Base-by-base conservation (phyloP, 805 yeast species). In the Lipomyces kockii region DNA sequence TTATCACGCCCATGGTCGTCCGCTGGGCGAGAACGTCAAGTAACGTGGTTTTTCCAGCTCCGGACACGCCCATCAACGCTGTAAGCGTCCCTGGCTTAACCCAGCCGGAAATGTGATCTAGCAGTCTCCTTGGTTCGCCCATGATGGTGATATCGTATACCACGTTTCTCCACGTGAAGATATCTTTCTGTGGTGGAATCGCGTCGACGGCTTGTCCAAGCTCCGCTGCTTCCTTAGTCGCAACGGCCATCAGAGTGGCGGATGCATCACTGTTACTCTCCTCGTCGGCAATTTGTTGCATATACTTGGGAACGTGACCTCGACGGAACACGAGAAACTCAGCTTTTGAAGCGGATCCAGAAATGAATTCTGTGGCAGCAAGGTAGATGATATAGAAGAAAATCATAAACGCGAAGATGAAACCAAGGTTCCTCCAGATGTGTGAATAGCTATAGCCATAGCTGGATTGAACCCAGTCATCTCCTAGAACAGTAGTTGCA, bases 31-130 rank as follows among this genome's bases (percentile, higher is more conserved):
- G 82, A 72, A 88, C 88, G 77, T 89, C 89, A 73, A 89, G 81
- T 64, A 89, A 56, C 9, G 68, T 89, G 27, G 94, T 89, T 74
- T 89, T 89, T 80, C 94, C 94, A 61, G 94, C 94, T 80, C 94
- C 94, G 39, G 94, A 89, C 22, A 39, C 62, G 74, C 94, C 94
- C 89, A 87, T 86, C 63, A 87, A 77, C 3, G 94, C 95, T 61
- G 93, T 90, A 74, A 90, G 80, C 54, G 91, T 89, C 71, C 92
- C 92, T 7, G 93, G 93, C 74, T 88, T 87, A 53, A 89, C 92
- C 90, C 90, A 89, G 59, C 94, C 94, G 74, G 88, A 90, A 64
- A 89, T 89, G 69, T 86, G 83, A 69, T 82, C 82, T 75, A 89
- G 79, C 67, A 89, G 85, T 69, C 86, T 81, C 75, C 91, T 81